Evolutionary conservation across 2,329 filamentous ascomycete species (phyloP).

Genomic region (Ophiostoma australiae): DNA sequence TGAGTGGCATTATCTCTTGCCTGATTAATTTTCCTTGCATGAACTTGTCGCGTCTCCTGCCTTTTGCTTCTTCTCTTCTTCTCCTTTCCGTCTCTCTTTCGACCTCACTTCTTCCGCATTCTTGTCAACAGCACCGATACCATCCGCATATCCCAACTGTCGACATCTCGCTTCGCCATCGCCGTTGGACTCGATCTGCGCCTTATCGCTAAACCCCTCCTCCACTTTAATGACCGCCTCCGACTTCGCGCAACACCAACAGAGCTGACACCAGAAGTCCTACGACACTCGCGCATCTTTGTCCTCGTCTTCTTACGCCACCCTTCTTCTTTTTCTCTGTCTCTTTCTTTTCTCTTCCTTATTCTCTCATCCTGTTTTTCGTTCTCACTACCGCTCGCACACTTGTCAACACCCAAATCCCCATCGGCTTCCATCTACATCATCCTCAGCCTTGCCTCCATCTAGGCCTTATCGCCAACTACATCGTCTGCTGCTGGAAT

Average conservation of each 20-base stretch:
- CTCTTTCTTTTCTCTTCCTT: not conserved
- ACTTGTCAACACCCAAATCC: not conserved
- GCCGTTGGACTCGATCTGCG: not conserved
- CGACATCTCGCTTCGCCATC: not conserved
- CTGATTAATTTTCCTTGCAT: not conserved
- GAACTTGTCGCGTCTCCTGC: not conserved
- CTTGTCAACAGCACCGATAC: not conserved
- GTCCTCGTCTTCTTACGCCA: not conserved
- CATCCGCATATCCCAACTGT: not conserved
- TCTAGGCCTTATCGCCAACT: not conserved
- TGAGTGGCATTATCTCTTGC: not conserved
- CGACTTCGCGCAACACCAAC: conserved; percentile 12
- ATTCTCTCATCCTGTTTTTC: not conserved
- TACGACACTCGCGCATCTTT: not conserved
- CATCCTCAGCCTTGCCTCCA: conserved; percentile 10
- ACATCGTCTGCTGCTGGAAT: conserved; percentile 38
- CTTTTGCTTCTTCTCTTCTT: not conserved
- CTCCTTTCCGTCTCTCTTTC: not conserved
- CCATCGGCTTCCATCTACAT: not conserved
- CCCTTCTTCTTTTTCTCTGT: not conserved
- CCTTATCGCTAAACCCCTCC: conserved; percentile 10
- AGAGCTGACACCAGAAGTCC: conserved; percentile 11
- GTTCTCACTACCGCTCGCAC: no score
- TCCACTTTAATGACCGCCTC: conserved; percentile 10
- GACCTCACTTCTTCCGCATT: not conserved